Evolutionary conservation across 2,329 filamentous ascomycete genomes (phyloP), one percentile per base, ranked within the genome.

Genomic region (Alternaria hordeiaustralica): DNA sequence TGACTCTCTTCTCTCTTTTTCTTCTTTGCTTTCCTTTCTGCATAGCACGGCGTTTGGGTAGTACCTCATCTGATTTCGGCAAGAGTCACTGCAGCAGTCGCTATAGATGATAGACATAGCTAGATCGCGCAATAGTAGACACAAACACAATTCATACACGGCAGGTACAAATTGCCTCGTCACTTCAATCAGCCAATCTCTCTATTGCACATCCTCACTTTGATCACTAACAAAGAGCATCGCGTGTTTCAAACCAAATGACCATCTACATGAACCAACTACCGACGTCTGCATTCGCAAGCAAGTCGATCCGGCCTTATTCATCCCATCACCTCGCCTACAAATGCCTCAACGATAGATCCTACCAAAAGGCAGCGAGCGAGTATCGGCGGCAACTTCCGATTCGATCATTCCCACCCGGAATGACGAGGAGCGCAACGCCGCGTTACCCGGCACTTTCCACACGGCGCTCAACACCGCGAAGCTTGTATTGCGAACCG

Each of bases 41-140:
- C 66, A 68, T 68, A 66, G 66, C 66, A 26, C 51, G 66, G 66
- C 53, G 66, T 47, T 60, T 53, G 60, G 60, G 56, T 60, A 26
- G 5, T 59, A 49, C 50, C 44, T 63, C 20, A 10, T 45, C 28
- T 59, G 36, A 41, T 30, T 63, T 63, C 49, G 15, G 8, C 23
- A 23, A 23, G 12, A 36, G 28, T 45, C 33, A 59, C 36, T 47
- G 56, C 30, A 45, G 23, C 44, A 21, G 53, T 61, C 33, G 45
- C 58, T 26, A 36, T 55, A 44, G 44, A 55, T 50, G 13, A 45
- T 55, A 44, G 49, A 55, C 30, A 47, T 50, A 18, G 26, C 45
- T 50, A 49, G 25, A 59, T 43, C 43, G 45, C 25, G 18, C 30
- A 41, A 44, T 15, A 18, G 13, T 60, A 41, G 10, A 30, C 23